phyloP scores from a whole-genome alignment of 169 alveolate species.

The Toxoplasma gondii region DNA sequence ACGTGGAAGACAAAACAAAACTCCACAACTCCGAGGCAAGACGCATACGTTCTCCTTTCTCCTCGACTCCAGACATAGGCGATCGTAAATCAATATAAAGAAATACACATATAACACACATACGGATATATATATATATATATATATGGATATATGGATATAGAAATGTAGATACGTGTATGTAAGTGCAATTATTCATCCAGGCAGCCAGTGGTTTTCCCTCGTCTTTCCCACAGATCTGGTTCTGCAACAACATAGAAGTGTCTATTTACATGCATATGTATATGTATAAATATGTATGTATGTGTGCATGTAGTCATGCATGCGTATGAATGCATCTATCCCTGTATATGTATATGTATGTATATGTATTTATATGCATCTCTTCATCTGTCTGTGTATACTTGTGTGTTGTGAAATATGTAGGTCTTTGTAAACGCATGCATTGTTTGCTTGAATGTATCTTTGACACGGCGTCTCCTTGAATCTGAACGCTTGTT shows the following conservation, averaged over 20 bases:
- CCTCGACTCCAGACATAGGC: background rate
- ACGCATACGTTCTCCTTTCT: background rate
- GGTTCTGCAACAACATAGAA: background rate
- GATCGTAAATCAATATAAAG: background rate
- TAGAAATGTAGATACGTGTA: background rate
- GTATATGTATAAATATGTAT: background rate
- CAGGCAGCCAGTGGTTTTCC: too few relatives aligned
- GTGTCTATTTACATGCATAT: background rate
- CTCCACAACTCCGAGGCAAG: background rate
- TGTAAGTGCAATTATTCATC: too few relatives aligned
- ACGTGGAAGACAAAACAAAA: background rate
- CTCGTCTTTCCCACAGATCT: too few relatives aligned
- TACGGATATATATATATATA: background rate
- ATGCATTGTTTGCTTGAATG: too few relatives aligned
- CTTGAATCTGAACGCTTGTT: too few relatives aligned
- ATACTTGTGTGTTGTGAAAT: too few relatives aligned
- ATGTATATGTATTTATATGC: too few relatives aligned
- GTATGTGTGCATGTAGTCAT: too few relatives aligned
- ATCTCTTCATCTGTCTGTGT: too few relatives aligned
- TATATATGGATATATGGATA: background rate
- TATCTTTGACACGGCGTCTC: too few relatives aligned
- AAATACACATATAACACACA: background rate
- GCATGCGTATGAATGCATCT: background rate
- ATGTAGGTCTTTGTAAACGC: too few relatives aligned
- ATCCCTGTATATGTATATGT: background rate